A percentile compares a stretch with the other conserved stretches of the same genome.
These are phyloP conservation scores for Aureococcus anophagefferens DNA, from an alignment of 108 stramenopile genomes.

Conservation along the genomic window DNA sequence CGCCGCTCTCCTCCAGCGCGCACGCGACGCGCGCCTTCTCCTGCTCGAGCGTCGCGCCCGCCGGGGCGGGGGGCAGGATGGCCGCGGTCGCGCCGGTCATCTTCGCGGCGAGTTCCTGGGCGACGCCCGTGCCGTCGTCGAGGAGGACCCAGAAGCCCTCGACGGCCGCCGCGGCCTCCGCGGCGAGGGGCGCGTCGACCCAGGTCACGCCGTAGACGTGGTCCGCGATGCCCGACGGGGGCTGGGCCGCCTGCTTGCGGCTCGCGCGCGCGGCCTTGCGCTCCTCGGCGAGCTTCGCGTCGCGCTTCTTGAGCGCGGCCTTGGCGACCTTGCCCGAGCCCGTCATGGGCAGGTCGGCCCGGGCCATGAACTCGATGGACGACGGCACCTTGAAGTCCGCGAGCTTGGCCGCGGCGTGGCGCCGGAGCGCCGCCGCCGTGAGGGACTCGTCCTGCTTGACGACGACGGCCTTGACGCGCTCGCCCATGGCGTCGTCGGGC, in stretches of 20 bases:
- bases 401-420: not conserved
- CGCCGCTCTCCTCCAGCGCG: no score
- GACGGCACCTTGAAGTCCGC: not conserved
- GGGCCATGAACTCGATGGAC: not conserved
- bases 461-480: not conserved
- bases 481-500: slow-evolving; percentile 5
- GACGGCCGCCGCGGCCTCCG: no score
- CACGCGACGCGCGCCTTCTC: no score
- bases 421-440: not conserved
- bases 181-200: no score
- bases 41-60: no score
- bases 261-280: no score
- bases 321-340: not conserved
- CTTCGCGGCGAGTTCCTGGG: not conserved
- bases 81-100: no score
- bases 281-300: no score
- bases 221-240: not conserved
- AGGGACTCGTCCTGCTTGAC: not conserved
- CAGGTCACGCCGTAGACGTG: not conserved
- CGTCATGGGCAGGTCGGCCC: not conserved
- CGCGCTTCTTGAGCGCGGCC: not conserved
- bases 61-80: no score
- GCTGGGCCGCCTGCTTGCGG: no score
- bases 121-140: not conserved
- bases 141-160: no score